Evolutionary conservation across 495 filamentous ascomycete species (phyloP), one percentile per base, ranked within the genome.

Genomic region (Penicillium bialowiezense): DNA sequence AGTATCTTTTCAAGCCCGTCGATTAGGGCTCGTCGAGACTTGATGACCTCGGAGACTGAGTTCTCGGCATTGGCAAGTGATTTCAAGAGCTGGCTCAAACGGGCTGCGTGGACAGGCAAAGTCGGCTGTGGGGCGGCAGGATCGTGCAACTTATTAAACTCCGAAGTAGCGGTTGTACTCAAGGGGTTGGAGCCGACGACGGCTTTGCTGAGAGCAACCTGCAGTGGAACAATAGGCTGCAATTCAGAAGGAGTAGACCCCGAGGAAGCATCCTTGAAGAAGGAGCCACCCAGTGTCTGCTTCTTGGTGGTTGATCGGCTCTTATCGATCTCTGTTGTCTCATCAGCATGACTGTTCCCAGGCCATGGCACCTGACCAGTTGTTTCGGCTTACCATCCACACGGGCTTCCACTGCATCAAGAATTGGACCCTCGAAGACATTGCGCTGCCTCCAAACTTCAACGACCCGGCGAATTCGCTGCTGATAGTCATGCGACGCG

Each of bases 381-480:
- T 32, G 20, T 28, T 15, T 29, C 18, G 7, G 29, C 63, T 51
- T 78, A 91, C 88, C 92, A 48, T 90, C 85, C 17, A 97, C 73
- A 21, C 85, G 78, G 32, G 80, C 71, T 48, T 97, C 91, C 28
- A 96, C 81, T 15, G 81, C 81, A 33, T 87, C 83, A 59, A 93
- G 82, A 41, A 93, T 86, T 1, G 83, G 79, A 2, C 58, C 54
- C 43, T 92, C 88, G 56, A 99, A 99, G n/a, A 99, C 89, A 41
- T 71, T 70, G 13, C 93, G 80, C 51, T 89, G 82, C 61, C 86
- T 83, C 95, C 93, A 97, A 2, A 97, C 93, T 59, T 97, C 91
- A 5, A 97, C 80, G 9, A 97, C 91, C 18, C 93, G 82, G 38
- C 85, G 78, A 8, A 99, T 73, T 67, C 96, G 96, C 52, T 84